Conservation (phyloP, 192 early-diverging fungal genomes). For the Backusella tuberculispora region DNA sequence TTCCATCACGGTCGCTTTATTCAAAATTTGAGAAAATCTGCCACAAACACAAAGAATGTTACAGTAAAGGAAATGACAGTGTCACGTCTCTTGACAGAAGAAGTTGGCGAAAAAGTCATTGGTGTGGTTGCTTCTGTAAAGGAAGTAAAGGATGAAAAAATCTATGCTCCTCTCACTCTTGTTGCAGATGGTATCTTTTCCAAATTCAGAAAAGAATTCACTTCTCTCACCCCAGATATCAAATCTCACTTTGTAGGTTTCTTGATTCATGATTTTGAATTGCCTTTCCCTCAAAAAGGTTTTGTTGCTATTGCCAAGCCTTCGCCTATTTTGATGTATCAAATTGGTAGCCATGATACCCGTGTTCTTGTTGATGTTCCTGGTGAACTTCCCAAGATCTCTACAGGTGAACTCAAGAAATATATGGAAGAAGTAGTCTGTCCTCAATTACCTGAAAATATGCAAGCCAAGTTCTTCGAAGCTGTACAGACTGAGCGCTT, state of each 20-base stretch:
- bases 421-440: slow-evolving; percentile 70
- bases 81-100: slow-evolving; percentile 36
- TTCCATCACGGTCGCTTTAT: slow-evolving; percentile 97
- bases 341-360: slow-evolving; percentile 87
- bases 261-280: slow-evolving; percentile 66
- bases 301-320: slow-evolving; percentile 86
- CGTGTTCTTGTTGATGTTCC: slow-evolving; percentile 93
- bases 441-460: slow-evolving; percentile 71
- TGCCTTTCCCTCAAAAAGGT: slow-evolving; percentile 89
- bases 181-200: slow-evolving; percentile 95
- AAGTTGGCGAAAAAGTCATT: slow-evolving; percentile 50
- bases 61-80: slow-evolving; percentile 80
- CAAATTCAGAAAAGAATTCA: slow-evolving; percentile 86
- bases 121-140: slow-evolving; percentile 49
- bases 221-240: slow-evolving; percentile 49
- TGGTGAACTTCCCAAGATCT: slow-evolving; percentile 72
- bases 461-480: slow-evolving; percentile 61
- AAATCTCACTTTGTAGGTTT: slow-evolving; percentile 48
- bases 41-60: slow-evolving; percentile 57
- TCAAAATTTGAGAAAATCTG: slow-evolving; percentile 79
- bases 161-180: slow-evolving; percentile 78
- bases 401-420: slow-evolving; percentile 63
- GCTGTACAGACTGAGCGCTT: slow-evolving; percentile 73
- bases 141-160: slow-evolving; percentile 28
- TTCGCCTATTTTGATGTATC: slow-evolving; percentile 91